These are phyloP conservation scores for Tripterygium wilfordii DNA, from an alignment of 177 flowering plant genomes.

Conservation along the genomic window DNA sequence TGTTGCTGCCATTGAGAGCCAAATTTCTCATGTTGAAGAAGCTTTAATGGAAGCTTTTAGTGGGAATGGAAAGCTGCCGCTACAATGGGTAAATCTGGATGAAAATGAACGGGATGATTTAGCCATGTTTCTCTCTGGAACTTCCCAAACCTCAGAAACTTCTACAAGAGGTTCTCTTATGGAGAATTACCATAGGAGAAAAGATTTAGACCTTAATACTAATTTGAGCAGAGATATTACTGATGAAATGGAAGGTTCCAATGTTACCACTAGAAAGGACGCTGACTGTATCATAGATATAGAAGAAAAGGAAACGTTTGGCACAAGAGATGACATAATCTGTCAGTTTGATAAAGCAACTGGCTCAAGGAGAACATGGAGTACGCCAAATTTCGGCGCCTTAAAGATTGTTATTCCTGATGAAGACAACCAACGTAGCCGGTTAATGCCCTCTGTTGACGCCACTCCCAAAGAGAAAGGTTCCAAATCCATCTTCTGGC, in stretches of 20 bases:
- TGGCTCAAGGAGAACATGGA: conserved; percentile 41
- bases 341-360: conserved; percentile 30
- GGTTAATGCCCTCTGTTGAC: conserved; percentile 21
- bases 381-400: conserved; percentile 42
- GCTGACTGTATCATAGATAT: conserved; percentile 30
- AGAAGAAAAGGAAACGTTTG: conserved; percentile 26
- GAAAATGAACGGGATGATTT: conserved; percentile 77
- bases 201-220: conserved; percentile 11
- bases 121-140: conserved; percentile 71
- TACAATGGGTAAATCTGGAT: conserved; percentile 78
- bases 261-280: conserved; percentile 33
- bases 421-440: conserved; percentile 30
- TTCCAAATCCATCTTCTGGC: conserved; percentile 34
- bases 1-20: conserved; percentile 55
- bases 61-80: conserved; percentile 53
- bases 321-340: conserved; percentile 25
- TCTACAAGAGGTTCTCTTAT: conserved; percentile 9
- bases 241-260: conserved; percentile 12
- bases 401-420: conserved; percentile 61
- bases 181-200: conserved; percentile 11
- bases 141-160: conserved; percentile 24
- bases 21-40: conserved; percentile 54
- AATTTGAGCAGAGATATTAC: conserved; percentile 11
- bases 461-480: conserved; percentile 53
- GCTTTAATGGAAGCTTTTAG: conserved; percentile 42